Evolutionary conservation across 768 basidiomycete genomes (phyloP).

Genomic region (Cystofilobasidium macerans): DNA sequence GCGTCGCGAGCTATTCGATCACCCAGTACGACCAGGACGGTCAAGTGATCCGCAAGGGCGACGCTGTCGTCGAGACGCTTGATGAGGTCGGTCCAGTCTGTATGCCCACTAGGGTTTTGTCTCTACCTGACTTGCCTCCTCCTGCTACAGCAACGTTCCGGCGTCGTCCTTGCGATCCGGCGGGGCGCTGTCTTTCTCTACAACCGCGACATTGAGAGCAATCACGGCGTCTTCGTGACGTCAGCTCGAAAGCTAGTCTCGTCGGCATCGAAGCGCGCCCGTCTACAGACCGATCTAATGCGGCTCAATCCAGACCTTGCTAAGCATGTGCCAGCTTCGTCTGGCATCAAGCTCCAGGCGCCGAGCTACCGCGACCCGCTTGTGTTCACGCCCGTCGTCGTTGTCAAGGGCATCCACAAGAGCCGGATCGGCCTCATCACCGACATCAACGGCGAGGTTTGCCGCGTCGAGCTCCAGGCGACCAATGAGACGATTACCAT

Average conservation of each 20-base stretch:
- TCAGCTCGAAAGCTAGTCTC: constrained; percentile 68
- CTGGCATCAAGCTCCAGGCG: constrained; percentile 54
- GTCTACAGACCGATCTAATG: constrained; percentile 59
- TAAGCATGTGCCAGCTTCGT: constrained; percentile 28
- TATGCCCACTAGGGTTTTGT: neutral
- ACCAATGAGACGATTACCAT: constrained; percentile 82
- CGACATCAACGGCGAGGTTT: constrained; percentile 77
- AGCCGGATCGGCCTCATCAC: constrained; percentile 85
- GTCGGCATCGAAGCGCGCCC: constrained; percentile 68
- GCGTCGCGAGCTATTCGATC: neutral
- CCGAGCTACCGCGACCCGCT: constrained; percentile 74
- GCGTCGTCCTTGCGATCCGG: constrained; percentile 81
- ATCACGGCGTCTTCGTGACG: constrained; percentile 83
- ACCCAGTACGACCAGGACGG: constrained; percentile 79
- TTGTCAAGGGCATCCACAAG: constrained; percentile 81
- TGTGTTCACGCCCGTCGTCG: constrained; percentile 64
- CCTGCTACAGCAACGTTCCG: constrained; percentile 57
- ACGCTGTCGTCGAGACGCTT: constrained; percentile 83
- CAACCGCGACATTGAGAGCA: constrained; percentile 78
- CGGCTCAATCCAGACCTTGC: constrained; percentile 73
- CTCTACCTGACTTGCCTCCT: neutral
- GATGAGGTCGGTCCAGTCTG: constrained; percentile 54
- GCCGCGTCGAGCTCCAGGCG: constrained; percentile 79
- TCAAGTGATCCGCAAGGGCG: constrained; percentile 71
- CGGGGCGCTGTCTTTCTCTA: constrained; percentile 89